Base-by-base conservation (phyloP, 2,329 filamentous ascomycete genomes). In the Tolypocladium endophyticum region DNA sequence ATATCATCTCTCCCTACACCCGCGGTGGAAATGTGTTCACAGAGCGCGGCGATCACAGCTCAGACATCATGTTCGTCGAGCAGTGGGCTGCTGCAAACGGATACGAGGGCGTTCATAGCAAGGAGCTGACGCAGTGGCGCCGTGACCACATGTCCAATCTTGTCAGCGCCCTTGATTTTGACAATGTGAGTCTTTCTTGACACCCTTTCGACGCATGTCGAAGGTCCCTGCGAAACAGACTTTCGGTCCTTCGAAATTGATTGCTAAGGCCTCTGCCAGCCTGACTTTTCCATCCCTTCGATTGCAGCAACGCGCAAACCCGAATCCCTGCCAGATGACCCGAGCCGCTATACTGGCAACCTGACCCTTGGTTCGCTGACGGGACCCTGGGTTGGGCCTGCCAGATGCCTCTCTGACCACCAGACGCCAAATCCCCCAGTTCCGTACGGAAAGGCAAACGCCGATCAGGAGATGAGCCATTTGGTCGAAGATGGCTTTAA, bases 381-480 rank as follows among this genome's bases (percentile, higher is more conserved):
- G 1, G 62, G 62, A 4, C 61, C 62, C 5, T 65, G 63, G 62
- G 61, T 64, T 9, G 62, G 63, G 3, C 60, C 62, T 6, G 62
- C 63, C 6, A 61, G 47, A n/a, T 65, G 63, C 50, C 60, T 63
- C 4, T 43, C 59, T 25, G 59, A 64, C 36, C 43, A 62, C 47
- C 45, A 30, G 38, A 39, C 53, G 2, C 56, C 59, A 52, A 58
- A 58, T 14, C 63, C 62, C 0, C 61, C 59, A 0, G 53, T 65
- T 6, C 63, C 63, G 4, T 64, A 61, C n/a, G 63, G 63, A 5
- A 25, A 35, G 3, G 28, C 35, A 12, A 65, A 65, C 35, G 86
- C 86, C 65, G 95, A 95, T 69, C 81, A 95, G 77, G 89, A 95
- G 72, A 87, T 96, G 67, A 94, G 94, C 78, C 90, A 95, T 73